These are phyloP conservation scores for Metschnikowia gelsemii DNA, from an alignment of 805 yeast species.

Conservation along the genomic window DNA sequence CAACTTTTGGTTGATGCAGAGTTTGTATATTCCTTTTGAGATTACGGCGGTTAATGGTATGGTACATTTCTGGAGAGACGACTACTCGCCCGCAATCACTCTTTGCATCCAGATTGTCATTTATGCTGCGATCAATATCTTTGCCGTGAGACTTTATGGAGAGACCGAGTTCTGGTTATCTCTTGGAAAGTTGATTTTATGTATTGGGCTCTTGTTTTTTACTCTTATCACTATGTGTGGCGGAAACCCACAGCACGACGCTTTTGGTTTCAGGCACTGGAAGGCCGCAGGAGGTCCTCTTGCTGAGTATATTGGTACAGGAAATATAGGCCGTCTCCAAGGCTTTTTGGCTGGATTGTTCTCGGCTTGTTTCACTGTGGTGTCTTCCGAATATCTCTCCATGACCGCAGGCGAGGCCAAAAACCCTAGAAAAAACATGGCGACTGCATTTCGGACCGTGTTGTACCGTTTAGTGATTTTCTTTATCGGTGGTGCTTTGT, in stretches of 20 bases:
- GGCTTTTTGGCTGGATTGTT: constrained; percentile 42
- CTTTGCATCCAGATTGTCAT: constrained; percentile 42
- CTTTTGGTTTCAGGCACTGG: constrained; percentile 51
- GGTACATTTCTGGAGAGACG: constrained; percentile 53
- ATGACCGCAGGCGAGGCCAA: constrained; percentile 46
- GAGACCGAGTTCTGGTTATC: constrained; percentile 82
- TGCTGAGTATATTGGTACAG: constrained; percentile 39
- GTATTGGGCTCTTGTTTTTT: constrained; percentile 71
- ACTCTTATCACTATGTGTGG: constrained; percentile 84
- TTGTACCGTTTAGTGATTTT: constrained; percentile 45
- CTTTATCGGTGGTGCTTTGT: constrained; percentile 44
- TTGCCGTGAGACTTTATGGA: constrained; percentile 75
- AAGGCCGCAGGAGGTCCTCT: constrained; percentile 37
- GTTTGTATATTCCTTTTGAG: constrained; percentile 32
- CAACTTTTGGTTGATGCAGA: constrained; percentile 44
- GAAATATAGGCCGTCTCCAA: constrained; percentile 39
- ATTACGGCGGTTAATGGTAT: constrained; percentile 47
- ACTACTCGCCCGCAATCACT: constrained; percentile 49
- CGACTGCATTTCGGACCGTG: constrained; percentile 42
- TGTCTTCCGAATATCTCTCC: constrained; percentile 46
- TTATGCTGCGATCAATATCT: constrained; percentile 51
- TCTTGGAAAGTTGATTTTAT: constrained; percentile 57
- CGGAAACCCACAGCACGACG: constrained; percentile 70
- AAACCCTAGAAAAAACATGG: constrained; percentile 42
- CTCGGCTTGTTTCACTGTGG: constrained; percentile 40